A percentile compares a stretch with the other conserved stretches of the same genome.
These are phyloP conservation scores for Tolypocladium ophioglossoides DNA, from an alignment of 2,329 filamentous ascomycete genomes.

Conservation along the genomic window DNA sequence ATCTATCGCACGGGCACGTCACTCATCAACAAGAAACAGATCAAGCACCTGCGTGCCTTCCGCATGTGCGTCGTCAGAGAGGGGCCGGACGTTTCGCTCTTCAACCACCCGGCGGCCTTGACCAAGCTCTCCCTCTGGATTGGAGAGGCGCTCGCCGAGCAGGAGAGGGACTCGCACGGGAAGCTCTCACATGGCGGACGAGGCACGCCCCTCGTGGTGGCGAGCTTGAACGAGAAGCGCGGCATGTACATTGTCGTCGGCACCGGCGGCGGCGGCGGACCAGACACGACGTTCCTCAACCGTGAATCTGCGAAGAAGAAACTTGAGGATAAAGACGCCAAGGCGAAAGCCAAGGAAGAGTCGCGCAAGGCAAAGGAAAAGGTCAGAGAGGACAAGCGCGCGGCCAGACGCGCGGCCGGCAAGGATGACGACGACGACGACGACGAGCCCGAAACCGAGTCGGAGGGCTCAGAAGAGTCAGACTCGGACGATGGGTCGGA, in stretches of 20 bases:
- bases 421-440: slow-evolving; percentile 34
- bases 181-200: slow-evolving; percentile 57
- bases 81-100: slow-evolving; percentile 81
- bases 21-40: slow-evolving; percentile 86
- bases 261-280: slow-evolving; percentile 75
- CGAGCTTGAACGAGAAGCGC: slow-evolving; percentile 75
- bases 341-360: slow-evolving; percentile 51
- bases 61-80: slow-evolving; percentile 95
- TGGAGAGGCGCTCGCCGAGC: slow-evolving; percentile 80
- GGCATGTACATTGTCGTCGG: slow-evolving; percentile 90
- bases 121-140: slow-evolving; percentile 94
- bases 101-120: slow-evolving; percentile 84
- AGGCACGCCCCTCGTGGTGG: slow-evolving; percentile 80
- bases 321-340: slow-evolving; percentile 51
- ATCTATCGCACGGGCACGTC: slow-evolving; percentile 90
- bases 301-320: slow-evolving; percentile 54
- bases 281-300: slow-evolving; percentile 58
- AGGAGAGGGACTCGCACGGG: slow-evolving; percentile 69
- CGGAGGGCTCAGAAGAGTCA: slow-evolving; percentile 27
- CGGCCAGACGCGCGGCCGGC: slow-evolving; percentile 38
- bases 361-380: slow-evolving; percentile 45
- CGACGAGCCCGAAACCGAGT: slow-evolving; percentile 32
- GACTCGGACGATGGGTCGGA: slow-evolving; percentile 38
- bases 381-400: slow-evolving; percentile 49
- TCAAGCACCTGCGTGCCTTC: slow-evolving; percentile 84